These are phyloP conservation scores for Nothomitra cinnamomea DNA, from an alignment of 2,329 filamentous ascomycete species.

Conservation along the genomic window DNA sequence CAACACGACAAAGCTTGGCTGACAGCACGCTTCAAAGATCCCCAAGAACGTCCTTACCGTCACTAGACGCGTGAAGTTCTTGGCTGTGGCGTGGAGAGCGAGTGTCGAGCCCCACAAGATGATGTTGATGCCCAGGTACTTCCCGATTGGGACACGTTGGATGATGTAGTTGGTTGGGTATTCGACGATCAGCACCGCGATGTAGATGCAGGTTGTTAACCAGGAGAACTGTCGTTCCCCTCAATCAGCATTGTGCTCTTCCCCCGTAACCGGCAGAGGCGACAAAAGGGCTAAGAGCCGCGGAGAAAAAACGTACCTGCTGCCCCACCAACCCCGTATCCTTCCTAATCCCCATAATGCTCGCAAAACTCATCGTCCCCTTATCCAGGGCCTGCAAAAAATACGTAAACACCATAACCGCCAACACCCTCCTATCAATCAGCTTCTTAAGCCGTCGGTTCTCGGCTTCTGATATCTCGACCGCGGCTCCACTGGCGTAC, in stretches of 20 bases:
- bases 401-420: constrained; percentile 10
- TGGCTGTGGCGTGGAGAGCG: constrained; percentile 35
- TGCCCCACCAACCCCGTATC: not conserved
- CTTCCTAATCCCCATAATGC: constrained; percentile 7
- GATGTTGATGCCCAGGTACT: constrained; percentile 36
- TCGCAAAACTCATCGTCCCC: constrained; percentile 10
- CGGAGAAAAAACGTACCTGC: constrained; percentile 35
- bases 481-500: constrained; percentile 40
- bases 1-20: constrained; percentile 46
- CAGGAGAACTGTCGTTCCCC: constrained; percentile 6
- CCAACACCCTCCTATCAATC: constrained; percentile 8
- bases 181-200: not conserved
- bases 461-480: constrained; percentile 42
- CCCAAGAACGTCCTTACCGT: constrained; percentile 39
- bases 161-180: constrained; percentile 29
- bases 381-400: constrained; percentile 11
- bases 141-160: constrained; percentile 33
- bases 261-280: no score
- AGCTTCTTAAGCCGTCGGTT: constrained; percentile 39
- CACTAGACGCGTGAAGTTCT: constrained; percentile 37
- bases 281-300: constrained; percentile 38
- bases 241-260: constrained; percentile 37
- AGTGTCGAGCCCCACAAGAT: constrained; percentile 38
- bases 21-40: constrained; percentile 37
- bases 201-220: not conserved